Evolutionary conservation across 176 grass and related monocot genomes (phyloP).

Genomic region (Musa itinerans): DNA sequence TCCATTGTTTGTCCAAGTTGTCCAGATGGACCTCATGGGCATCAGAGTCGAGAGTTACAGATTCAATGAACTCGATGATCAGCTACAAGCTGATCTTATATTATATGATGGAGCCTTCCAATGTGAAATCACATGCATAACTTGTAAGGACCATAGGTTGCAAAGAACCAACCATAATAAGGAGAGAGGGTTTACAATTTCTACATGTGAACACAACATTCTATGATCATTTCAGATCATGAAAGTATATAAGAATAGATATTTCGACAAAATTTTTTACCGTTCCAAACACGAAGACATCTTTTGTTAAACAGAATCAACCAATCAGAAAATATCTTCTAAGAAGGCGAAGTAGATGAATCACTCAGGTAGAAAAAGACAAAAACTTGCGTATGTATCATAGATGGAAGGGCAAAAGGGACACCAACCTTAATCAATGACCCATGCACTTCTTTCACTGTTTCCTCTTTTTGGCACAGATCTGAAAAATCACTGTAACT

Average conservation of each 20-base stretch:
- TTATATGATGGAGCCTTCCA: no score
- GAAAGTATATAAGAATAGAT: neutral
- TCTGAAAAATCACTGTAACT: constrained; percentile 30
- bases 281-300: neutral
- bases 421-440: constrained; percentile 60
- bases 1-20: neutral
- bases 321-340: neutral
- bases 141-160: no score
- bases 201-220: no score
- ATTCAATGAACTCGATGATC: neutral
- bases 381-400: neutral
- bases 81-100: no score
- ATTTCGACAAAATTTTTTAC: neutral
- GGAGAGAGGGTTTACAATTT: no score
- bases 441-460: constrained; percentile 65
- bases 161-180: no score
- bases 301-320: neutral
- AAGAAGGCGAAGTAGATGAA: neutral
- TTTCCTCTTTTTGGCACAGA: constrained; percentile 63
- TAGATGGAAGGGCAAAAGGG: neutral
- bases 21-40: neutral
- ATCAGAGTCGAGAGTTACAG: neutral
- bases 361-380: no score
- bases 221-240: neutral
- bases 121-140: no score